Base-by-base conservation (phyloP, 352 stramenopile genomes). In the Salisapilia sapeloensis region DNA sequence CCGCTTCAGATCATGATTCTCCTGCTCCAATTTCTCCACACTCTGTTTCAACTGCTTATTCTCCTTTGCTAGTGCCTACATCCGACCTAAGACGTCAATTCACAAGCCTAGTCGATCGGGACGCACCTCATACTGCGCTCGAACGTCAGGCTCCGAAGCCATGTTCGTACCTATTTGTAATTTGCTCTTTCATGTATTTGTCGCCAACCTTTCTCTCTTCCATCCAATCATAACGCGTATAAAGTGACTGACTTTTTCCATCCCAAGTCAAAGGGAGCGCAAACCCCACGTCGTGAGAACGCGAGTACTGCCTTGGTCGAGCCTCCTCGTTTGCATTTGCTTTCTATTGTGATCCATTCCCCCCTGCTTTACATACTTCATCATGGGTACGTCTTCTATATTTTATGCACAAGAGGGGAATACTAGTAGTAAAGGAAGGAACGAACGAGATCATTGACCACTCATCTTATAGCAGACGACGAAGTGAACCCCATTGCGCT, bases 1-100 rank as follows among this genome's bases (percentile, higher is more conserved):
- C 44, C 70, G 65, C 58, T 92, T 92, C 41, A 92, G 69, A 50
- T 92, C 77, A 55, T 79, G 66, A 53, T 92, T 92, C 54, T 92
- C 77, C 18, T 45, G 57, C 50, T 92, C 77, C 25, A 92, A 61
- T 38, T 81, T 83, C 27, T 90, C 77, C 17, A 86, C 61, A 38
- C 38, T 71, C 35, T 60, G 58, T 48, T 80, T 84, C 23, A 90
- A 69, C 61, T 72, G 50, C 46, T 81, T 81, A 52, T 83, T 84
- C 50, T 90, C 77, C 54, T 90, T 90, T 18, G 71, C 40, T 14
- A 90, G 53, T 23, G 63, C 37, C 71, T 87, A 30, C 2, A 14
- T 6, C 33, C n/a, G n/a, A 5, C 12, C 6, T 5, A 29, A 4
- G 5, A 28, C 22, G 21, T 26, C 7, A 32, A n/a, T 19, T 34